Conservation (phyloP, 805 yeast genomes). For the Metschnikowia koreensis region DNA sequence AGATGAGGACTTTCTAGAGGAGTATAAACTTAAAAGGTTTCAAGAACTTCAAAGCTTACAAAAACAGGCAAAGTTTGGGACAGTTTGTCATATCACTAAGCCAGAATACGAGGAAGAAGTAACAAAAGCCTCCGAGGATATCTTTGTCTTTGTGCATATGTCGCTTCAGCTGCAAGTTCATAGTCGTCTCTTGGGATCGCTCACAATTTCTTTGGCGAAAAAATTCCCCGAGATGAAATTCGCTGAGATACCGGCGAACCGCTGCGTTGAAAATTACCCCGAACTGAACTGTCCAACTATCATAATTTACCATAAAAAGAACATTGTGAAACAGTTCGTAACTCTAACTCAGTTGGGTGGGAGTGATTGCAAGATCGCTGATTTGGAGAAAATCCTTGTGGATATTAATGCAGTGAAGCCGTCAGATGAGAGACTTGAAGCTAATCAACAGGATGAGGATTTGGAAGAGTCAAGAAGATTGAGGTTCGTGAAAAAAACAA, state of each 20-base stretch:
- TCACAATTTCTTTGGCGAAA: constrained; percentile 57
- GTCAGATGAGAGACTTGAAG: constrained; percentile 63
- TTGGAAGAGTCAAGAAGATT: constrained; percentile 51
- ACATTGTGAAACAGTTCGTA: constrained; percentile 76
- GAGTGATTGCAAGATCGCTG: constrained; percentile 63
- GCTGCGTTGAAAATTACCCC: constrained; percentile 93
- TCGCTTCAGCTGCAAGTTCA: constrained; percentile 67
- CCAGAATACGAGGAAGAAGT: constrained; percentile 86
- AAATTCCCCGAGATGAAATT: constrained; percentile 82
- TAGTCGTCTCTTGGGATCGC: constrained; percentile 63
- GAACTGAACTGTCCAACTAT: constrained; percentile 89
- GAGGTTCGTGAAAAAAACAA: constrained; percentile 56
- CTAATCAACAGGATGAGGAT: constrained; percentile 53
- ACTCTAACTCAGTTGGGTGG: constrained; percentile 86
- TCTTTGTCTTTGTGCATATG: constrained; percentile 76
- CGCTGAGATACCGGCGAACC: constrained; percentile 84
- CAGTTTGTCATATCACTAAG: constrained; percentile 73
- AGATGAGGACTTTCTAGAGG: constrained; percentile 82
- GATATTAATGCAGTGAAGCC: constrained; percentile 62
- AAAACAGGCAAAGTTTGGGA: constrained; percentile 63
- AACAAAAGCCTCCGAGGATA: constrained; percentile 67
- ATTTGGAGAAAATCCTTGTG: constrained; percentile 72
- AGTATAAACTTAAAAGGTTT: constrained; percentile 74
- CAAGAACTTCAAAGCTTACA: constrained; percentile 66
- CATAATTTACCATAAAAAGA: constrained; percentile 72